Conservation (phyloP, 257 asterid species). For the Apocynum venetum region DNA sequence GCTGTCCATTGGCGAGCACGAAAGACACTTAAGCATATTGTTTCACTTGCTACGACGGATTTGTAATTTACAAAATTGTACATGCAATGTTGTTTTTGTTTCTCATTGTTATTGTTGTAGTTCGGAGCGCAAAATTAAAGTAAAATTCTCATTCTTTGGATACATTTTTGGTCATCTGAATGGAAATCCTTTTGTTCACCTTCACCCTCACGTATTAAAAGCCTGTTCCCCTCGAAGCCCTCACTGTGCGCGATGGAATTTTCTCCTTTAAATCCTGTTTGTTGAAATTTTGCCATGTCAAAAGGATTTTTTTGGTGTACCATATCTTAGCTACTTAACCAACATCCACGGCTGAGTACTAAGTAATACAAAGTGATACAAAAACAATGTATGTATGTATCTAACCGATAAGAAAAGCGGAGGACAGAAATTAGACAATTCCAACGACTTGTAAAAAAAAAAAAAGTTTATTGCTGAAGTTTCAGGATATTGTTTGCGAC, state of each 20-base stretch:
- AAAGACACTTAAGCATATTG: slow-evolving; percentile 26
- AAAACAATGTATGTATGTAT: too few relatives aligned
- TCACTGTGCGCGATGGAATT: too few relatives aligned
- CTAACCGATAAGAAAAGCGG: not conserved
- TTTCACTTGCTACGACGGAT: slow-evolving; percentile 5
- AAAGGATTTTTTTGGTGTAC: too few relatives aligned
- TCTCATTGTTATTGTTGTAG: slow-evolving; percentile 16
- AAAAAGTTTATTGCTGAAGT: not conserved
- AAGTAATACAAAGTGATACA: too few relatives aligned
- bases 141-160: not conserved
- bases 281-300: too few relatives aligned
- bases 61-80: slow-evolving; percentile 13
- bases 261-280: too few relatives aligned
- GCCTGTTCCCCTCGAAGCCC: not conserved
- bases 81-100: slow-evolving; percentile 25
- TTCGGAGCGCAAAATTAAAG: not conserved
- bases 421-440: not conserved
- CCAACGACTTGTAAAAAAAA: not conserved
- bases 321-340: too few relatives aligned
- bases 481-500: not conserved
- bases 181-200: not conserved
- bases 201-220: too few relatives aligned
- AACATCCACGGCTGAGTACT: too few relatives aligned
- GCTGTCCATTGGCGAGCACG: slow-evolving; percentile 90
- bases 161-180: not conserved